Percentiles rank a stretch among this genome's conserved stretches.
phyloP scores from a whole-genome alignment of 805 yeast genomes.

The Diddensiella caesifluorescens region DNA sequence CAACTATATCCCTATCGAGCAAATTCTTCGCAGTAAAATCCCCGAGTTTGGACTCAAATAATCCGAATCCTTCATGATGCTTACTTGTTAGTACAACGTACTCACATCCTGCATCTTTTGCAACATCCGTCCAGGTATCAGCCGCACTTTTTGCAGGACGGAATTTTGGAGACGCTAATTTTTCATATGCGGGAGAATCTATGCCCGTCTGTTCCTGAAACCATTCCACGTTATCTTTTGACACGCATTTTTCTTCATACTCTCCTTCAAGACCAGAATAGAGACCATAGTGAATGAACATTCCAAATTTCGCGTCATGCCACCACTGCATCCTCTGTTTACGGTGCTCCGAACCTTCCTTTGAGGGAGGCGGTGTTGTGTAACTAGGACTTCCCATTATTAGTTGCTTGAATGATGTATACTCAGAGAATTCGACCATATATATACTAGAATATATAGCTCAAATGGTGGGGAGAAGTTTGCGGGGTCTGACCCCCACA shows the following conservation, averaged over 20 bases:
- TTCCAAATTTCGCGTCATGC: slow-evolving; percentile 18
- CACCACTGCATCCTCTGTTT: slow-evolving; percentile 17
- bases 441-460: too few species aligned
- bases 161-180: slow-evolving; percentile 12
- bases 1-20: slow-evolving; percentile 13
- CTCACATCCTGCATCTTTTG: slow-evolving; percentile 15
- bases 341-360: slow-evolving; percentile 4
- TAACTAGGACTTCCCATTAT: neutral
- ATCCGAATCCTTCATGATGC: slow-evolving; percentile 21
- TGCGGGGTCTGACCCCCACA: too few species aligned
- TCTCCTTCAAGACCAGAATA: slow-evolving; percentile 19
- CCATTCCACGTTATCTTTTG: slow-evolving; percentile 17
- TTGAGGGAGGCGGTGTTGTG: neutral
- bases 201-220: slow-evolving; percentile 14
- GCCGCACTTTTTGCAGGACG: slow-evolving; percentile 8
- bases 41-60: slow-evolving; percentile 12
- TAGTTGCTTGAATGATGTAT: too few species aligned
- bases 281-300: slow-evolving; percentile 21
- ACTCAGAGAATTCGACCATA: too few species aligned
- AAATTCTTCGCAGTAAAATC: slow-evolving; percentile 7
- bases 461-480: too few species aligned
- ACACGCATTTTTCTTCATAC: slow-evolving; percentile 13
- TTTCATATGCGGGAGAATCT: slow-evolving; percentile 12
- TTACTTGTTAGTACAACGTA: slow-evolving; percentile 19
- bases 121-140: slow-evolving; percentile 16